Evolutionary conservation across 2,329 filamentous ascomycete species (phyloP), one percentile per base, ranked within the genome.

Genomic region (Nothopassalora personata): DNA sequence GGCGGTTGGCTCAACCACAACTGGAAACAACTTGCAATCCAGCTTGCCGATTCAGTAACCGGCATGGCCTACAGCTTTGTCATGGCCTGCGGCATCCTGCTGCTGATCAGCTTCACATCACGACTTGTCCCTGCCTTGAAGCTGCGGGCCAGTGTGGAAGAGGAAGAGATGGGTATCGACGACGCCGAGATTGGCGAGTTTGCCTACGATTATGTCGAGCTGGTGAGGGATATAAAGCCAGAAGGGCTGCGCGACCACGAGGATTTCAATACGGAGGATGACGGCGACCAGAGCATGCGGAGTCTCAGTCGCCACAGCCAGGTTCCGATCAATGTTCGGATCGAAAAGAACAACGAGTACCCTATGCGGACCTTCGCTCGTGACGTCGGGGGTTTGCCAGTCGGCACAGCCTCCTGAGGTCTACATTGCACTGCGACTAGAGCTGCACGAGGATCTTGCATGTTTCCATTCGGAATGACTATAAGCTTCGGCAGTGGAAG

Each of bases 161-260:
- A 90, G 39, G 91, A 96, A 74, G 86, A 91, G 54, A 79, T 91
- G 46, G 91, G 91, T 65, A 91, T 95, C 60, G 91, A 96, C 69
- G 91, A 96, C 68, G 63, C 60, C n/a, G 91, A 96, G 75, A 90
- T 96, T 70, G 91, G 91, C 72, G 91, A 96, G 77, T 96, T 94
- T 72, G 91, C 90, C n/a, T 96, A 96, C 73, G 91, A 96, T 74
- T 96, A 95, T 68, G 90, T 96, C 65, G 91, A 95, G 79, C 80
- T 94, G 64, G 87, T 84, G 19, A 81, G 89, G 62, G 87, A 92
- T 67, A 84, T 91, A 51, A 77, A 68, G 53, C 68, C 71, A 6
- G 51, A 33, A 11, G 36, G 23, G 5, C 18, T 43, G 43, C 19
- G 43, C 27, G 39, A 54, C 43, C 39, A 58, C 39, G 49, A 47